phyloP scores from a whole-genome alignment of 1,284 basidiomycete genomes.

The Melampsora americana region DNA sequence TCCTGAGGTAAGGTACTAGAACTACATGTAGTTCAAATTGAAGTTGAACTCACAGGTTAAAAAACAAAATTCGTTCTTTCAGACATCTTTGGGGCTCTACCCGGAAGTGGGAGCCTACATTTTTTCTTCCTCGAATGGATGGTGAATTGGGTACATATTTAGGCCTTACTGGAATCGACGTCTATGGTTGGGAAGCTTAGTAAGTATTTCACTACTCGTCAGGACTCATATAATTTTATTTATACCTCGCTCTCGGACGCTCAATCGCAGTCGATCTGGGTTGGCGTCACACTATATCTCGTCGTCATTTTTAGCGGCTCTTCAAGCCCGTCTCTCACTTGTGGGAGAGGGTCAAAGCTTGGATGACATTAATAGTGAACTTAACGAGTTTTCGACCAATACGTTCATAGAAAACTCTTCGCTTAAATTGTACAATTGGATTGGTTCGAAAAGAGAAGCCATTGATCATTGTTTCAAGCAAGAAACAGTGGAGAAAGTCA shows the following conservation, averaged over 20 bases:
- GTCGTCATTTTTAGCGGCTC: conserved; percentile 67
- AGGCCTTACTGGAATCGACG: conserved; percentile 71
- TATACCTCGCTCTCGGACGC: conserved; percentile 6
- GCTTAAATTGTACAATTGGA: conserved; percentile 54
- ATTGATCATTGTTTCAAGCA: conserved; percentile 77
- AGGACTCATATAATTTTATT: conserved; percentile 39
- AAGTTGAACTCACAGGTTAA: background rate
- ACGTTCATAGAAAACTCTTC: conserved; percentile 37
- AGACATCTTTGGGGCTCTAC: conserved; percentile 58
- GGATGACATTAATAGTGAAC: conserved; percentile 59
- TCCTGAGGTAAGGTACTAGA: conserved; percentile 64
- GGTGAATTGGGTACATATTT: conserved; percentile 92
- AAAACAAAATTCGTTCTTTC: background rate
- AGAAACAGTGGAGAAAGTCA: conserved; percentile 67
- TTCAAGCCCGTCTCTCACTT: conserved; percentile 57
- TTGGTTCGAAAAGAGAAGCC: conserved; percentile 67
- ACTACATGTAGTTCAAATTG: too few relatives aligned
- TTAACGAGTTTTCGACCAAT: conserved; percentile 68
- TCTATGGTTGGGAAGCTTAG: conserved; percentile 78
- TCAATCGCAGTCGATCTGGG: conserved; percentile 68
- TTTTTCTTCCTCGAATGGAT: conserved; percentile 83
- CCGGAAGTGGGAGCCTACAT: conserved; percentile 90
- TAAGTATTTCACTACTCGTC: conserved; percentile 57
- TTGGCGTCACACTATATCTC: conserved; percentile 87
- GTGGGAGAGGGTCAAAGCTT: conserved; percentile 55